Evolutionary conservation across 148 eudicot species (phyloP), one percentile per base, ranked within the genome.

Genomic region (Amaranthus cruentus): DNA sequence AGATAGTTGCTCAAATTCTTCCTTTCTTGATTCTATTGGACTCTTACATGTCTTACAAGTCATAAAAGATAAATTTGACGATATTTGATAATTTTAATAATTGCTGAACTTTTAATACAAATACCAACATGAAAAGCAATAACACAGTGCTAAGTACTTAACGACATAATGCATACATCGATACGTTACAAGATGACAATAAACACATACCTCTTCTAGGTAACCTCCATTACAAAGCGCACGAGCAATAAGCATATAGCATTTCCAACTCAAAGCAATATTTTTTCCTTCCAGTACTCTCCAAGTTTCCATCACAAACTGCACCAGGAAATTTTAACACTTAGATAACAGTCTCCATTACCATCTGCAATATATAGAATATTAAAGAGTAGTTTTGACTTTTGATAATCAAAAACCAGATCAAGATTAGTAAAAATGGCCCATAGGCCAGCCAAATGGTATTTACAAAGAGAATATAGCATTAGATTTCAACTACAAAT

Each of bases 251-350:
- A 80, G 85, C 69, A 81, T 60, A 81, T 85, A 86, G 79, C 87
- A 87, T 62, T 87, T 84, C 67, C 75, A 68, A 53, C 81, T 81
- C 77, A 85, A 21, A 70, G 72, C 57, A 70, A 91, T 73, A 47
- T 83, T 82, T 59, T 82, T 83, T 59, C 84, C 91, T 80, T 85
- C 85, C 84, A 91, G 83, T 49, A 81, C 76, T 75, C 81, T 89
- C 97, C 94, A 89, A 15, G 84, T 87, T 83, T 94, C 89, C 91
- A 87, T 82, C 58, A 79, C 93, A 88, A 94, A 94, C 97, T 93
- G 88, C 86, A 90, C 21, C 18, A 64, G 6, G 54, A 47, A 79
- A 53, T 73, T n/a, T n/a, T n/a, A n/a, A n/a, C 62, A 68, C 66
- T 9, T 73, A 60, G 38, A 71, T 48, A 73, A 57, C 69, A 72